These are phyloP conservation scores for Boletus calvinii DNA, from an alignment of 1,284 basidiomycete genomes.

Conservation along the genomic window DNA sequence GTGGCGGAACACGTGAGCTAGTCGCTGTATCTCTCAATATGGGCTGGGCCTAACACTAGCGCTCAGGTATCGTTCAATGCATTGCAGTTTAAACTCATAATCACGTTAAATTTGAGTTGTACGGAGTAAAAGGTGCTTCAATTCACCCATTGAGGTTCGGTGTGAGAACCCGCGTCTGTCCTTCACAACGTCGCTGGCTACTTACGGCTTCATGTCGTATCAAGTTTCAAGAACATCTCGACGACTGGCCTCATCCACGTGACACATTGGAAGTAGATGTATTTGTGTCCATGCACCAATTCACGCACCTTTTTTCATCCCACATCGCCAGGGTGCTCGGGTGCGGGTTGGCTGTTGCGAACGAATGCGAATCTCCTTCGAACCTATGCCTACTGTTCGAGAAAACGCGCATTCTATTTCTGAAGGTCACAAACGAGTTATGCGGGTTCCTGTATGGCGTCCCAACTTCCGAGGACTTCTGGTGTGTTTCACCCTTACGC, in stretches of 20 bases:
- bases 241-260: not conserved
- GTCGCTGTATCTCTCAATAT: not conserved
- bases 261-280: not conserved
- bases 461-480: constrained; percentile 1
- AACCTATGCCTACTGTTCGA: not conserved
- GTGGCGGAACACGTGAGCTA: no score
- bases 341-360: not conserved
- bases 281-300: not conserved
- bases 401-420: not conserved
- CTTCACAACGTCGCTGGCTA: constrained; percentile 9
- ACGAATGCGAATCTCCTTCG: not conserved
- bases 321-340: not conserved
- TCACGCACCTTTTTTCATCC: not conserved
- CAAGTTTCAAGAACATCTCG: constrained; percentile 8
- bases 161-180: not conserved
- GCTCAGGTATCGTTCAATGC: not conserved
- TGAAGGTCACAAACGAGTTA: not conserved
- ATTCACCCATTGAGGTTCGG: not conserved
- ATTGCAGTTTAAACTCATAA: not conserved
- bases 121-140: no score
- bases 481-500: not conserved
- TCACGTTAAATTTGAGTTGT: not conserved
- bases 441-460: not conserved
- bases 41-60: not conserved
- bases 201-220: constrained; percentile 8